Conservation (phyloP, 73 alveolate species). For the Paramecium primaurelia region DNA sequence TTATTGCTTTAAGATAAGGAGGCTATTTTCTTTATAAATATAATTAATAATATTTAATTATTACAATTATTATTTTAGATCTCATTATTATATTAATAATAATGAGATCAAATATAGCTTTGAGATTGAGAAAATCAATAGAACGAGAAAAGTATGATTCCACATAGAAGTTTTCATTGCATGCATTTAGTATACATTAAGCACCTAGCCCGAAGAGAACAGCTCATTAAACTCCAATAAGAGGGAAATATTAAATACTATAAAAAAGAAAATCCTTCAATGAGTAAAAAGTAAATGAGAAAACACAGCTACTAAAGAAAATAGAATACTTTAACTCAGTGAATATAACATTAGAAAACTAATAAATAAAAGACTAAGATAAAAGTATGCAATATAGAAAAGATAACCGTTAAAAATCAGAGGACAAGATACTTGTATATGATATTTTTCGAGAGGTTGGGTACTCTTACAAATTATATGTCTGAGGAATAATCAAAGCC, state of each 20-base stretch:
- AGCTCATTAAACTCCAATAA: neutral
- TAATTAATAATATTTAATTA: neutral
- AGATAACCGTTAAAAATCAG: conserved; percentile 35
- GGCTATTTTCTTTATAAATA: neutral
- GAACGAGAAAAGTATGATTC: neutral
- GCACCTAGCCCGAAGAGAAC: neutral
- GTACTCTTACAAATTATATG: neutral
- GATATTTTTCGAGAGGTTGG: conserved; percentile 41
- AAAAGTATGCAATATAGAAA: neutral
- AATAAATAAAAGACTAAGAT: neutral
- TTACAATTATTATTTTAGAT: neutral
- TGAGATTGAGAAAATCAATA: neutral
- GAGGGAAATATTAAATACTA: neutral
- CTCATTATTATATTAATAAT: neutral
- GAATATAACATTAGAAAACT: neutral
- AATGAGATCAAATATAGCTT: conserved; percentile 28
- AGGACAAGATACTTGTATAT: conserved; percentile 33
- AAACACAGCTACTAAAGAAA: neutral
- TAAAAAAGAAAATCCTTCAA: neutral
- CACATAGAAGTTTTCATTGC: neutral
- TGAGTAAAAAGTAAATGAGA: neutral
- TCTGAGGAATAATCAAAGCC: neutral
- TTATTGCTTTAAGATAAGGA: neutral
- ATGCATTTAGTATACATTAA: neutral
- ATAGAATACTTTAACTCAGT: neutral